Base-by-base conservation (phyloP, 2,329 filamentous ascomycete genomes). In the Ophidiomyces ophidiicola region DNA sequence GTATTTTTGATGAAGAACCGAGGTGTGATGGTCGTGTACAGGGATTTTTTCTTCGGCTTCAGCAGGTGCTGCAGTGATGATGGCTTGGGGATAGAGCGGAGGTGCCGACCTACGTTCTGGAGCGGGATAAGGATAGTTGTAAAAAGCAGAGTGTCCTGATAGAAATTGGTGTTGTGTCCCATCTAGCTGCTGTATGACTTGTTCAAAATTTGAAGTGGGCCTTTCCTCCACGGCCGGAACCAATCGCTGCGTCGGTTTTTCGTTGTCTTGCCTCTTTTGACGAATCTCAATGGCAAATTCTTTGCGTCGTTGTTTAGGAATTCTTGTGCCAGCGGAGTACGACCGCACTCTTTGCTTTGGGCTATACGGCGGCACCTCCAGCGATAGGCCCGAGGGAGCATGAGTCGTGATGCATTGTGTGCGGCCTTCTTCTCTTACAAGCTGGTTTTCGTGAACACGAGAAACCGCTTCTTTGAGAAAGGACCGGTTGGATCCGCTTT, bases 401-500 rank as follows among this genome's bases (percentile, higher is more conserved):
- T n/a, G n/a, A n/a, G n/a, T n/a, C 14, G 40, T 40, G 1, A 32
- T 25, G 11, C 31, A 41, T 5, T 36, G 37, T 5, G 32, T 12
- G 17, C 30, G 24, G 11, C 15, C 23, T 14, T 43, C 25, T 10
- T 29, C 28, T 30, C 31, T 38, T 29, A 43, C 45, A 14, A 52
- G 51, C 36, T 54, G 53, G 26, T 60, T 68, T 51, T 75, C 70
- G 53, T 78, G 79, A 14, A 74, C 64, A 15, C 71, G 69, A 1
- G 71, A 67, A 21, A 77, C 66, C 1, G 74, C 72, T 51, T 77
- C 72, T 42, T 72, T 72, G 41, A 80, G 61, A 54, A 80, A 80
- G 2, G 63, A 68, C 8, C 64, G 61, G 12, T 72, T 69, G 37
- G 64, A 71, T 30, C 62, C 59, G 32, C 61, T 64, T 25, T 53